A percentile compares a stretch with the other conserved stretches of the same genome.
These are phyloP conservation scores for Calycina herbarum DNA, from an alignment of 2,329 filamentous ascomycete genomes.

Conservation along the genomic window DNA sequence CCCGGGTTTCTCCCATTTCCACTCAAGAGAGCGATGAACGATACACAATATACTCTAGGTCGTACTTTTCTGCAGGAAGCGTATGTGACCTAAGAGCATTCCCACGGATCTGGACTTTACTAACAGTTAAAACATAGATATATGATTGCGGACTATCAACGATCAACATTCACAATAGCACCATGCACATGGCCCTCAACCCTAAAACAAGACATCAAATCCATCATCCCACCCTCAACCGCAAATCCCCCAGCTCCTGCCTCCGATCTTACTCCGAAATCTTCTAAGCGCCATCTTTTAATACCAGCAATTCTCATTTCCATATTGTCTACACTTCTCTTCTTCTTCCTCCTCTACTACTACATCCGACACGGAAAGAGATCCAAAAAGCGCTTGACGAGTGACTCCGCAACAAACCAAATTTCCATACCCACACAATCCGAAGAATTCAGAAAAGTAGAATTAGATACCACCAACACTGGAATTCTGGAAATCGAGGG, in stretches of 20 bases:
- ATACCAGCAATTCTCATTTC: not conserved
- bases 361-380: not conserved
- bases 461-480: not conserved
- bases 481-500: not conserved
- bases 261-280: not conserved
- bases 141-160: conserved; percentile 42
- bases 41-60: conserved; percentile 41
- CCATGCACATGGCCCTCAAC: conserved; percentile 29
- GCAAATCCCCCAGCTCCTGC: not conserved
- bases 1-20: conserved; percentile 39
- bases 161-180: conserved; percentile 42
- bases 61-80: conserved; percentile 44
- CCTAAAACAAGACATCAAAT: conserved; percentile 18
- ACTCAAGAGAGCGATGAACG: conserved; percentile 38
- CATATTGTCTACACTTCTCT: not conserved
- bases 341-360: not conserved
- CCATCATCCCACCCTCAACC: conserved; percentile 21
- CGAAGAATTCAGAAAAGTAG: not conserved
- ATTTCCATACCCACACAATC: not conserved
- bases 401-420: not conserved
- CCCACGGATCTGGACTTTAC: no score
- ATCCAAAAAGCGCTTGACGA: not conserved
- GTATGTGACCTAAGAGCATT: conserved; percentile 9
- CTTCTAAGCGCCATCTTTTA: not conserved
- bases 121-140: conserved; percentile 14